A percentile compares a stretch with the other conserved stretches of the same genome.
phyloP scores from a whole-genome alignment of 148 eudicot genomes.

The Pharnaceum exiguum region DNA sequence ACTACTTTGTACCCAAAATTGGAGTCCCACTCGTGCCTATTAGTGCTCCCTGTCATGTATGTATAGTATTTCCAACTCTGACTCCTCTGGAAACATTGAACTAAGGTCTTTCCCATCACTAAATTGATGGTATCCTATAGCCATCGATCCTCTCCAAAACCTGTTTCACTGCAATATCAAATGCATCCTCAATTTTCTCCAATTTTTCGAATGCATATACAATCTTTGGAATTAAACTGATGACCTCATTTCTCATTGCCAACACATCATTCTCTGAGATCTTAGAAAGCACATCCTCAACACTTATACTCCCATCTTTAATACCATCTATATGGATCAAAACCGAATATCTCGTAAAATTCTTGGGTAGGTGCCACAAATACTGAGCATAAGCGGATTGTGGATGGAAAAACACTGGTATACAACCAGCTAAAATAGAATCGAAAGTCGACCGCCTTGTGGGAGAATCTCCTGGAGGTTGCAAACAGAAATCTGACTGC shows the following conservation, averaged over 20 bases:
- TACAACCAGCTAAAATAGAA: slow-evolving; percentile 75
- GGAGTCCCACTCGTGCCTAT: too few species aligned
- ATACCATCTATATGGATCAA: slow-evolving; percentile 53
- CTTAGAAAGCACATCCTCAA: neutral
- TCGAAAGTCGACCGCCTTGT: slow-evolving; percentile 75
- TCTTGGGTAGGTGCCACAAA: slow-evolving; percentile 58
- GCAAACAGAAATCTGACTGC: slow-evolving; percentile 69
- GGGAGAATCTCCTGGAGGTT: slow-evolving; percentile 72
- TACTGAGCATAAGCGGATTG: slow-evolving; percentile 62
- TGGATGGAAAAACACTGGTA: slow-evolving; percentile 76
- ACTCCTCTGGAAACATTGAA: too few species aligned
- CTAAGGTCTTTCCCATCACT: too few species aligned
- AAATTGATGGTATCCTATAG: too few species aligned
- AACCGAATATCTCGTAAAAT: slow-evolving; percentile 52
- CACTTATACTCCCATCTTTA: slow-evolving; percentile 29
- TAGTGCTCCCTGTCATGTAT: too few species aligned
- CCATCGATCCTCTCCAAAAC: slow-evolving; percentile 9
- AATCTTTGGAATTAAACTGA: slow-evolving; percentile 13
- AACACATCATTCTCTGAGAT: slow-evolving; percentile 2
- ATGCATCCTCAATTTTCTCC: slow-evolving; percentile 16
- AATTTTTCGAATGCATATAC: slow-evolving; percentile 3
- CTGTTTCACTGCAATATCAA: slow-evolving; percentile 13
- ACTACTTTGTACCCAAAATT: too few species aligned
- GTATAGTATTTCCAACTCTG: too few species aligned
- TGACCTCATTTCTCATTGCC: slow-evolving; percentile 20